Evolutionary conservation across 73 alveolate genomes (phyloP).

Genomic region (Paramecium octaurelia): DNA sequence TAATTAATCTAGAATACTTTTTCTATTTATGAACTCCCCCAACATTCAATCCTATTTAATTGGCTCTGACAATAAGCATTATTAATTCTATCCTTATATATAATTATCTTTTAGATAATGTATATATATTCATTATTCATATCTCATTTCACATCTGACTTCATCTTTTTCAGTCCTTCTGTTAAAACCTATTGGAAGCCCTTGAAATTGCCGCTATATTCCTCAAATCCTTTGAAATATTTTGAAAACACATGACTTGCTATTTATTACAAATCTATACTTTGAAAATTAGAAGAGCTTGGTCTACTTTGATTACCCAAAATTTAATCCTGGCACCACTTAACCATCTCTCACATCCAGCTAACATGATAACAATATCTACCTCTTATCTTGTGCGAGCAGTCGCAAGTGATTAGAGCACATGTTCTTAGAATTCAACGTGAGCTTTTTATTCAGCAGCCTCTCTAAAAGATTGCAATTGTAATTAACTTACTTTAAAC

Average conservation of each 20-base stretch:
- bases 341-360: conserved; percentile 28
- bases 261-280: neutral
- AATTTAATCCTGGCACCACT: neutral
- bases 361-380: neutral
- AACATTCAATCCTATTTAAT: neutral
- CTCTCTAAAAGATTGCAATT: neutral
- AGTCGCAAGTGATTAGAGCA: neutral
- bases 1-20: neutral
- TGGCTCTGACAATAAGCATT: neutral
- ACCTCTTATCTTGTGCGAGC: neutral
- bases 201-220: neutral
- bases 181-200: neutral
- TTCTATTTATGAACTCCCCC: neutral
- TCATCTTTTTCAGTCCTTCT: neutral
- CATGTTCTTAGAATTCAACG: neutral
- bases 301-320: neutral
- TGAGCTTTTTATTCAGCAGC: conserved; percentile 31
- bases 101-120: neutral
- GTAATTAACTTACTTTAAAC: neutral
- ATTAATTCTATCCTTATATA: neutral
- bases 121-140: neutral
- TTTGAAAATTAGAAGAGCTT: conserved; percentile 26
- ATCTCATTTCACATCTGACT: neutral
- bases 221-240: conserved; percentile 2
- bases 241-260: neutral